phyloP scores from a whole-genome alignment of 1,139 yeast genomes.

The Debaryomyces sp. region DNA sequence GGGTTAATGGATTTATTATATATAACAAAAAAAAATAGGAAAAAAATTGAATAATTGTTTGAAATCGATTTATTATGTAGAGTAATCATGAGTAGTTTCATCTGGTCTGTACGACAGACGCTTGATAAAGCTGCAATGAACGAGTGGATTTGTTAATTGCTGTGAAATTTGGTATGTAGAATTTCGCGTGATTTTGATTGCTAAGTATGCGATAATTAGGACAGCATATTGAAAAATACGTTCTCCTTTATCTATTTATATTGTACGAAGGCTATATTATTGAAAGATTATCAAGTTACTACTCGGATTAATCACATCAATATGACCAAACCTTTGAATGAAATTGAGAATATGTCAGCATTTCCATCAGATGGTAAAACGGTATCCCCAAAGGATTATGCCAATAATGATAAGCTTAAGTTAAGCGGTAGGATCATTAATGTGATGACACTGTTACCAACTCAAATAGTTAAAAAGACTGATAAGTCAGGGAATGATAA shows the following conservation, averaged over 20 bases:
- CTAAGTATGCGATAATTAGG: background rate
- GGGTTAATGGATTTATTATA: constrained; percentile 37
- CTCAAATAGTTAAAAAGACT: constrained; percentile 51
- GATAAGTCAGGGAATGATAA: constrained; percentile 28
- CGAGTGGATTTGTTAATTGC: background rate
- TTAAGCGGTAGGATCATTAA: constrained; percentile 68
- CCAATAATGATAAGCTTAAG: constrained; percentile 29
- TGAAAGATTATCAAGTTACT: background rate
- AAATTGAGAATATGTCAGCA: constrained; percentile 14
- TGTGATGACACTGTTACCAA: constrained; percentile 71
- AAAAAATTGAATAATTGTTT: constrained; percentile 19
- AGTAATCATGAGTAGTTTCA: background rate
- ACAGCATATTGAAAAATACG: constrained; percentile 3
- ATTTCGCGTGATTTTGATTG: constrained; percentile 4
- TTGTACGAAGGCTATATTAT: background rate
- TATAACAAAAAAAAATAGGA: constrained; percentile 26
- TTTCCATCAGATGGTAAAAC: constrained; percentile 22
- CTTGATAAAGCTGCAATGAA: background rate
- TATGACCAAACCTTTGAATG: constrained; percentile 8
- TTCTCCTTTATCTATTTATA: background rate
- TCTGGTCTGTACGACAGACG: background rate
- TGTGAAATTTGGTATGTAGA: background rate
- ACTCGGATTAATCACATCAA: background rate
- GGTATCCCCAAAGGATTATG: constrained; percentile 36
- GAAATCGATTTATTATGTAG: background rate